Base-by-base conservation (phyloP, 768 basidiomycete genomes). In the Lactarius deliciosus region DNA sequence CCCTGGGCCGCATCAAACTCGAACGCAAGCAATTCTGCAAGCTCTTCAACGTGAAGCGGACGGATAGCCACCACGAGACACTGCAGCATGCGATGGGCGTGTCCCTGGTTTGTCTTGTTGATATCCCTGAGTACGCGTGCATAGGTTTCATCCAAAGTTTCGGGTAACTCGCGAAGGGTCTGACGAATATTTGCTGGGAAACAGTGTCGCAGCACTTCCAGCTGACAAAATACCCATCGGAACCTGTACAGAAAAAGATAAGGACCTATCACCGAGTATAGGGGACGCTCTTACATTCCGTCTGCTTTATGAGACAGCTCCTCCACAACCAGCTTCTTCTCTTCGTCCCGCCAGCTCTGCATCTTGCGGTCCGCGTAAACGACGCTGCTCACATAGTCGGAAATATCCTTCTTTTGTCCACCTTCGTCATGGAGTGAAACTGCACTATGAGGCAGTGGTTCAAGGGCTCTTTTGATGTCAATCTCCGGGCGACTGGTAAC, bases 191-290 rank as follows among this genome's bases (percentile, higher is more conserved):
- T 47, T 47, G 47, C 47, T 9, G 47, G 47, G n/a, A 47, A 10
- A 47, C 47, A 47, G n/a, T 47, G 47, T 3, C 47, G 47, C 9
- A 47, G 47, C 10, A 47, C 47, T 10, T 47, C 47, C 2, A 47
- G n/a, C 10, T 47, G 47, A 47, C 47, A 47, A n/a, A 47, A 47
- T 47, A 47, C n/a, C 47, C 47, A 47, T 22, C 47, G 47, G n/a
- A 47, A 47, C 47, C 47, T 47, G n/a, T 22, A 22, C 5, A 28
- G 38, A 3, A 13, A 40, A 40, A 40, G 11, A 40, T 40, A 15
- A 40, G 38, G 38, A 36, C 7, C 36, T 36, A 36, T 36, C 36
- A 10, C 41, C 16, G 16, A 43, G 18, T 6, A 20, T 16, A 9
- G 41, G 18, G 15, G 15, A 43, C 13, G 6, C 40, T 15, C 41